Percentiles rank a stretch among this genome's conserved stretches.
phyloP scores from a whole-genome alignment of 306 rosid species.

The Trichosanthes truncata region DNA sequence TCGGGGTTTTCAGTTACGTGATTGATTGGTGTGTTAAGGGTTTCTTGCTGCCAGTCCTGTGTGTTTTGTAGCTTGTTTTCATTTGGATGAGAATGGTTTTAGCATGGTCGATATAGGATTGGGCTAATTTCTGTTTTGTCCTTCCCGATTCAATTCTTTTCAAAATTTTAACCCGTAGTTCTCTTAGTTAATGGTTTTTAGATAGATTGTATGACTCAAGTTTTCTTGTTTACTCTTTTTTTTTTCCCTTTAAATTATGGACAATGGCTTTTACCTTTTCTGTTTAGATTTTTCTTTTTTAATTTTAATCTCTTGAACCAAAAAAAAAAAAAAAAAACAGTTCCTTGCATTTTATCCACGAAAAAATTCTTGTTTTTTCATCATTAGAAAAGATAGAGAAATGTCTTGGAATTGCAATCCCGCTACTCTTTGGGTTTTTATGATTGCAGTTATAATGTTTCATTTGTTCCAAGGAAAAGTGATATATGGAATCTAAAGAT shows the following conservation, averaged over 20 bases:
- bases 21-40: slow-evolving; percentile 3
- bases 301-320: not conserved
- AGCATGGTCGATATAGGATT: not conserved
- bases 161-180: not conserved
- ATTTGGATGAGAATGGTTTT: not conserved
- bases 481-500: slow-evolving; percentile 8
- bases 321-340: not conserved
- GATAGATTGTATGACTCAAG: not conserved
- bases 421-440: not conserved
- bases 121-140: not conserved
- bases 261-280: not conserved
- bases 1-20: not conserved
- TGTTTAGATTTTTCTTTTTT: not conserved
- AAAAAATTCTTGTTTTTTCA: too few species aligned
- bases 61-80: not conserved
- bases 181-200: not conserved
- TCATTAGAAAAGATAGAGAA: not conserved
- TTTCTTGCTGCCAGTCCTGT: not conserved
- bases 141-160: not conserved
- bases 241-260: not conserved
- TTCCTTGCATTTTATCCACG: not conserved
- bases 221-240: not conserved
- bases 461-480: not conserved
- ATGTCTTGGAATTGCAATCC: not conserved
- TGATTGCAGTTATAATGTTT: slow-evolving; percentile 1